Percentiles rank a stretch among this genome's conserved stretches.
Evolutionary conservation across 1,284 basidiomycete genomes (phyloP).

Genomic region (Trichosporon sp.): DNA sequence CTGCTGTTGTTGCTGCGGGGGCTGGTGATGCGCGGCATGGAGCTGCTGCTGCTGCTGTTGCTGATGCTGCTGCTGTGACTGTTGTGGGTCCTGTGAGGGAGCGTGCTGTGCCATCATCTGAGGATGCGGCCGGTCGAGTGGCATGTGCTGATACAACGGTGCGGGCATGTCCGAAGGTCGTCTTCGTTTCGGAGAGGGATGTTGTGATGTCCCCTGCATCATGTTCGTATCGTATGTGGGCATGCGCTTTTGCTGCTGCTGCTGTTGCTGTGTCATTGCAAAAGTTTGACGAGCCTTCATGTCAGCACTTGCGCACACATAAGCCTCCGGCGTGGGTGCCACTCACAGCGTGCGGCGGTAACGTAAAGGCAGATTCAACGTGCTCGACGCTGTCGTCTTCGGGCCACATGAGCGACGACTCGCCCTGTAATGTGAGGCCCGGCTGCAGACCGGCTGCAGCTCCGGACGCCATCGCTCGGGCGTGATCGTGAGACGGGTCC

Average conservation of each 20-base stretch:
- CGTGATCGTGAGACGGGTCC: slow-evolving; percentile 4
- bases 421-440: slow-evolving; percentile 6
- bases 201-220: neutral
- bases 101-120: slow-evolving; percentile 5
- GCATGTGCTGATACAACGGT: neutral
- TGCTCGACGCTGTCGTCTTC: slow-evolving; percentile 18
- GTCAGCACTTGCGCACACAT: neutral
- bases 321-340: neutral
- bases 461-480: neutral
- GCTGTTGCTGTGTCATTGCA: slow-evolving; percentile 17
- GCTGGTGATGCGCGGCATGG: slow-evolving; percentile 9
- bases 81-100: neutral
- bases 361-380: slow-evolving; percentile 26
- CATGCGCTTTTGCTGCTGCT: slow-evolving; percentile 21
- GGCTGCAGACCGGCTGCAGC: slow-evolving; percentile 13
- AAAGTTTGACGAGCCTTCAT: slow-evolving; percentile 12
- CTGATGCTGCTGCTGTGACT: slow-evolving; percentile 11
- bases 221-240: slow-evolving; percentile 12
- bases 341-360: slow-evolving; percentile 10
- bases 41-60: slow-evolving; percentile 14
- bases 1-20: slow-evolving; percentile 7
- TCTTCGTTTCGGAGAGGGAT: slow-evolving; percentile 12
- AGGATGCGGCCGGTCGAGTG: neutral
- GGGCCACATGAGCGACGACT: slow-evolving; percentile 8
- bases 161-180: neutral